Conservation (phyloP, 306 rosid genomes). For the Vigna trinervia region DNA sequence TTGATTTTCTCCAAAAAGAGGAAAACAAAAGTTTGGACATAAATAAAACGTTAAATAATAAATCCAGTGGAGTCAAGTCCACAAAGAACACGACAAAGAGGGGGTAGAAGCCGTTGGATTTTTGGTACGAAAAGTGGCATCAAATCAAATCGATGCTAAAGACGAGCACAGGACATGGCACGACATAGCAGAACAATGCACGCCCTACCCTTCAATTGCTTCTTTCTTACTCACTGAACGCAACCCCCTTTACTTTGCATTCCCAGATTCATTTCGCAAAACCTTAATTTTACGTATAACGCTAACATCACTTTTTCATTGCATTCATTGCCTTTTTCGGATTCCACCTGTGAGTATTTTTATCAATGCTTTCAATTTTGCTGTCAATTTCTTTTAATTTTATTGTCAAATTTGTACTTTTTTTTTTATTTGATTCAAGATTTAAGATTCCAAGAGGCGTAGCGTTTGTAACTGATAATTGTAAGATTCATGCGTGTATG, state of each 20-base stretch:
- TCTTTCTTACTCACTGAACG: constrained; percentile 41
- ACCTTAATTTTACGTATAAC: constrained; percentile 32
- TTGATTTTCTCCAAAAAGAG: too few relatives aligned
- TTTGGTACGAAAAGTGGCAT: not conserved
- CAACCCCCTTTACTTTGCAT: constrained; percentile 14
- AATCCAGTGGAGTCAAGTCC: constrained; percentile 4
- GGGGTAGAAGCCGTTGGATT: constrained; percentile 26
- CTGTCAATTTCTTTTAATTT: not conserved
- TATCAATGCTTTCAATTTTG: constrained; percentile 4
- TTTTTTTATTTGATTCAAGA: not conserved
- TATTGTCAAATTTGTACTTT: constrained; percentile 3
- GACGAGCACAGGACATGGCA: constrained; percentile 27
- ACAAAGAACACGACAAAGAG: not conserved
- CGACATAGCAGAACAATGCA: too few relatives aligned
- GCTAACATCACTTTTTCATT: constrained; percentile 25
- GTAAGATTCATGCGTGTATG: not conserved
- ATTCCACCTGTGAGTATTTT: constrained; percentile 38
- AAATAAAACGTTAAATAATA: not conserved
- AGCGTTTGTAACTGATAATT: not conserved
- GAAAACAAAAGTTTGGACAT: not conserved
- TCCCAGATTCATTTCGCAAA: constrained; percentile 31
- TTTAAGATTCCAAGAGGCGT: constrained; percentile 32
- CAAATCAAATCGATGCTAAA: constrained; percentile 38
- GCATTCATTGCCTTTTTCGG: constrained; percentile 8
- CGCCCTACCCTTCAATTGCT: constrained; percentile 30